A percentile compares a stretch with the other conserved stretches of the same genome.
Conservation (phyloP, 768 basidiomycete species). For the Serpula lacrymans region DNA sequence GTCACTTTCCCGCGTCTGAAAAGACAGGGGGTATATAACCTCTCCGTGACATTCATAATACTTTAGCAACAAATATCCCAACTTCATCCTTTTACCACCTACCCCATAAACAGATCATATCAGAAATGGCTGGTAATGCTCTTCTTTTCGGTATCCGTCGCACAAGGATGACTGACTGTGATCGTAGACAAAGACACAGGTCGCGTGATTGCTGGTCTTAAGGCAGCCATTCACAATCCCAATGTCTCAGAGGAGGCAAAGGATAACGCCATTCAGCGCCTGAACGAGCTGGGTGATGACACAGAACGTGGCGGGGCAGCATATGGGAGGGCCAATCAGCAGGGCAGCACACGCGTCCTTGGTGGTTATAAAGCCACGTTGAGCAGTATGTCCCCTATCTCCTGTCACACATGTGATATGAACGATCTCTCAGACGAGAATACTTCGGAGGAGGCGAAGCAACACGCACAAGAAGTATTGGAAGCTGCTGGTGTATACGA, state of each 20-base stretch:
- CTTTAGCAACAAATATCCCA: too few species aligned
- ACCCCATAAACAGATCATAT: too few species aligned
- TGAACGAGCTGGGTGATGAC: conserved; percentile 37
- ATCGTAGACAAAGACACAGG: conserved; percentile 41
- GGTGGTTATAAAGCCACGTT: conserved; percentile 53
- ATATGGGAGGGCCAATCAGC: too few species aligned
- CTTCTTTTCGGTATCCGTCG: too few species aligned
- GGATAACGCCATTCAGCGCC: conserved; percentile 40
- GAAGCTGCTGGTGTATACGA: conserved; percentile 39
- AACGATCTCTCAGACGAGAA: conserved; percentile 32
- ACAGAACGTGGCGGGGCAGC: conserved; percentile 7
- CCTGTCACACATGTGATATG: too few species aligned
- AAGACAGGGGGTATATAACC: too few species aligned
- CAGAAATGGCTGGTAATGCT: too few species aligned
- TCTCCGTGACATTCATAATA: too few species aligned
- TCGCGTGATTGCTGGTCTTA: conserved; percentile 54
- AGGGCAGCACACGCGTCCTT: conserved; percentile 20
- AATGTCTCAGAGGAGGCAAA: conserved; percentile 56
- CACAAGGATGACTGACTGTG: too few species aligned
- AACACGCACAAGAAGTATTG: conserved; percentile 52
- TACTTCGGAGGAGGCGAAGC: conserved; percentile 48
- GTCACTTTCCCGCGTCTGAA: too few species aligned
- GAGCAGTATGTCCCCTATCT: conserved; percentile 36
- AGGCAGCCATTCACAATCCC: conserved; percentile 58
- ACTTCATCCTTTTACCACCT: too few species aligned